phyloP scores from a whole-genome alignment of 164 flowering plant species.

The Malania oleifera region DNA sequence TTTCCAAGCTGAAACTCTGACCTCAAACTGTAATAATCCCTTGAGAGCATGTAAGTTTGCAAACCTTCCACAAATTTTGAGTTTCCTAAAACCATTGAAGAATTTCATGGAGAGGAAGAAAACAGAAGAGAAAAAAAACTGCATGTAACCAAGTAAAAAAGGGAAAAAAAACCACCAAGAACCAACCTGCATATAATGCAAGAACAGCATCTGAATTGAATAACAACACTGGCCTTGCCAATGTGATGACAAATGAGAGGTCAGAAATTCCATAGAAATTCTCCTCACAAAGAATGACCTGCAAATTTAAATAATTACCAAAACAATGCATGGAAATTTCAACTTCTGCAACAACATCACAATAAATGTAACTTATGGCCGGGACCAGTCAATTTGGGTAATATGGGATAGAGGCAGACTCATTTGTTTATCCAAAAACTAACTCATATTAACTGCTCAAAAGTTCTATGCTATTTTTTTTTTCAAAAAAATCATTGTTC shows the following conservation, averaged over 20 bases:
- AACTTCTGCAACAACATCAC: too few species aligned
- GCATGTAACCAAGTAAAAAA: neutral
- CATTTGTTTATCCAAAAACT: too few species aligned
- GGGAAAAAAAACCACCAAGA: neutral
- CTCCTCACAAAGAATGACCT: constrained; percentile 72
- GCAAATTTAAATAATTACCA: too few species aligned
- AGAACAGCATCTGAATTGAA: constrained; percentile 48
- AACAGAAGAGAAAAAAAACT: neutral
- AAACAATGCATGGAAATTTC: too few species aligned
- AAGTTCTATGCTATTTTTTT: too few species aligned
- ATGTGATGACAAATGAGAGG: constrained; percentile 46
- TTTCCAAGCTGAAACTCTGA: constrained; percentile 59
- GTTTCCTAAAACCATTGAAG: constrained; percentile 36
- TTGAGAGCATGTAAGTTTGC: constrained; percentile 49
- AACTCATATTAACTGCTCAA: too few species aligned
- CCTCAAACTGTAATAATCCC: constrained; percentile 61
- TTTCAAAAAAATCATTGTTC: too few species aligned
- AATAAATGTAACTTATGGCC: too few species aligned
- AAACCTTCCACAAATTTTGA: constrained; percentile 34
- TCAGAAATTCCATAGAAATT: constrained; percentile 51
- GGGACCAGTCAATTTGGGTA: too few species aligned
- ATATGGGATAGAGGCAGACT: too few species aligned
- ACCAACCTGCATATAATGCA: constrained; percentile 50
- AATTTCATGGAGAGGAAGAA: neutral
- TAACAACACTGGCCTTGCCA: constrained; percentile 51